Conservation (phyloP, 2,329 filamentous ascomycete genomes). For the Rhytidhysteron rufulum region DNA sequence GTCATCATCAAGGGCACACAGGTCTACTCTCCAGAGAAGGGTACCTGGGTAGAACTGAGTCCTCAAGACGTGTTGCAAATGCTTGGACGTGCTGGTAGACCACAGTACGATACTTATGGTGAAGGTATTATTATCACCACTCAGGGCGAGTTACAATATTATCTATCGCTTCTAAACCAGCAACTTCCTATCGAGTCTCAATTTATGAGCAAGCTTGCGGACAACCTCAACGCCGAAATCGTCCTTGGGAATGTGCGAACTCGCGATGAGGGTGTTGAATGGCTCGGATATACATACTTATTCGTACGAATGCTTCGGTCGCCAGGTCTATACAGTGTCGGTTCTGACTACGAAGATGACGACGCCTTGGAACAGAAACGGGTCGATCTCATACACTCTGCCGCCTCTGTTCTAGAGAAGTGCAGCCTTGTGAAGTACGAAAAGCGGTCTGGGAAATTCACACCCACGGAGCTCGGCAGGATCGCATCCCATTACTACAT, state of each 20-base stretch:
- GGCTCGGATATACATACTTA: slow-evolving; percentile 96
- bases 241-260: slow-evolving; percentile 90
- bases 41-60: slow-evolving; percentile 96
- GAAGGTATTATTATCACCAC: slow-evolving; percentile 99
- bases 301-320: slow-evolving; percentile 97
- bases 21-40: slow-evolving; percentile 96
- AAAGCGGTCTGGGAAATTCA: slow-evolving; percentile 82
- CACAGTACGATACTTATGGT: slow-evolving; percentile 95
- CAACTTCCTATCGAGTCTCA: slow-evolving; percentile 97
- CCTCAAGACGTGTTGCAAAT: slow-evolving; percentile 98
- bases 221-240: slow-evolving; percentile 94
- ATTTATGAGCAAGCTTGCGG: slow-evolving; percentile 84
- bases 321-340: slow-evolving; percentile 91
- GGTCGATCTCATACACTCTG: slow-evolving; percentile 95
- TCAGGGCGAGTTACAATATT: slow-evolving; percentile 93
- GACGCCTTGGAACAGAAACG: slow-evolving; percentile 90
- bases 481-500: slow-evolving; percentile 99
- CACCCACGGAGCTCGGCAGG: slow-evolving; percentile 88
- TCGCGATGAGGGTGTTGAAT: slow-evolving; percentile 95
- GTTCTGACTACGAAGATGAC: slow-evolving; percentile 91
- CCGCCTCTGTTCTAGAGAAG: slow-evolving; percentile 80
- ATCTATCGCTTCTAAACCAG: slow-evolving; percentile 92
- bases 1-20: slow-evolving; percentile 99
- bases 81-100: slow-evolving; percentile 93
- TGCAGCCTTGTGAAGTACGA: slow-evolving; percentile 92